Percentiles rank a stretch among this genome's conserved stretches.
Evolutionary conservation across 257 asterid species (phyloP).

Genomic region (Solanum pinnatisectum): DNA sequence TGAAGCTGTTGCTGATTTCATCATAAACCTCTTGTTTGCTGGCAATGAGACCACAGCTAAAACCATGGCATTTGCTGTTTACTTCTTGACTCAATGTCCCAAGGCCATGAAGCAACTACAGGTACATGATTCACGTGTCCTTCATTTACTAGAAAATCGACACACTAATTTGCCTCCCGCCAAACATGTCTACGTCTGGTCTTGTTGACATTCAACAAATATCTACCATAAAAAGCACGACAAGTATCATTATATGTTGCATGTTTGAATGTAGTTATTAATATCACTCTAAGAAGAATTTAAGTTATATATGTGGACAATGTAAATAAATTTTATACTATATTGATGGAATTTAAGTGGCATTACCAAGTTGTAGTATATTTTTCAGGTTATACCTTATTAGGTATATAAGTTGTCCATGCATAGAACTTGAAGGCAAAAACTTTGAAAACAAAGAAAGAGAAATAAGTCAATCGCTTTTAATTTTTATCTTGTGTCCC

Average conservation of each 20-base stretch:
- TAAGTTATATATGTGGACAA: background rate
- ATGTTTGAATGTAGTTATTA: background rate
- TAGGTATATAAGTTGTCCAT: background rate
- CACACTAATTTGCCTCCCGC: background rate
- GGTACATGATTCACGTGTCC: constrained; percentile 26
- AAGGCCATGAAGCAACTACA: constrained; percentile 63
- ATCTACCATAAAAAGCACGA: background rate
- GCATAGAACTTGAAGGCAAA: background rate
- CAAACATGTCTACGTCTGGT: background rate
- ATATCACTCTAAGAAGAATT: background rate
- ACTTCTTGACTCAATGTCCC: constrained; percentile 74
- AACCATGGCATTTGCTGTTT: constrained; percentile 84
- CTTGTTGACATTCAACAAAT: background rate
- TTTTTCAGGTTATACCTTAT: background rate
- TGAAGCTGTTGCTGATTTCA: constrained; percentile 70
- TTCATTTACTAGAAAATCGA: background rate
- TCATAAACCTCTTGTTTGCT: constrained; percentile 85
- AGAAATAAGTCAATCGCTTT: background rate
- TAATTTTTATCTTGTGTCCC: background rate
- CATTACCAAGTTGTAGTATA: background rate
- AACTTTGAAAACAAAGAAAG: background rate
- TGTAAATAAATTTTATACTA: background rate
- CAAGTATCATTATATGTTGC: background rate
- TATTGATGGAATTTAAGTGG: background rate
- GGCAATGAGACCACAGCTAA: constrained; percentile 91